Conservation (phyloP, 148 eudicot species). For the Drosera capensis region DNA sequence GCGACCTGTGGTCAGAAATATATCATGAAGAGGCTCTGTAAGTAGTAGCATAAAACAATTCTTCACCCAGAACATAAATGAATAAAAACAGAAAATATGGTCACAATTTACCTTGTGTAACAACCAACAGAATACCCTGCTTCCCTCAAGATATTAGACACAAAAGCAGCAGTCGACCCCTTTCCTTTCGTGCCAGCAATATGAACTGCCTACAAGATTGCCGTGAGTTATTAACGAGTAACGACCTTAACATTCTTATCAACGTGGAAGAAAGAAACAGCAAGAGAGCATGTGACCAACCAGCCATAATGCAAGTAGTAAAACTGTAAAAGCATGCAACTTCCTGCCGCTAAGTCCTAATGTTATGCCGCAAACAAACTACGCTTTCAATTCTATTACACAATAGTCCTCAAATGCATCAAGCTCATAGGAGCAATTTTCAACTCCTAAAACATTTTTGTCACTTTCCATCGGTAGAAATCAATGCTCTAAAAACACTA, state of each 20-base stretch:
- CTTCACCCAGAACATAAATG: background rate
- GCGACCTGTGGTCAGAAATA: constrained; percentile 8
- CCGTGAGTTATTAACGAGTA: background rate
- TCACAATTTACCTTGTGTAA: constrained; percentile 48
- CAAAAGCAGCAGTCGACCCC: constrained; percentile 89
- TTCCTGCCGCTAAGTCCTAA: no score
- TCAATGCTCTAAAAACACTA: no score
- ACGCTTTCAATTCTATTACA: no score
- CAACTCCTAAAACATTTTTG: no score
- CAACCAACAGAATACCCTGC: constrained; percentile 90
- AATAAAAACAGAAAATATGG: background rate
- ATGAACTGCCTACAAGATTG: constrained; percentile 53
- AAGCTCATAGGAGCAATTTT: no score
- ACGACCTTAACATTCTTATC: background rate
- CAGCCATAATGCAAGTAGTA: no score
- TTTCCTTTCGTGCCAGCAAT: constrained; percentile 97
- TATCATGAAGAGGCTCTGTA: background rate
- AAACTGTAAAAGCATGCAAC: no score
- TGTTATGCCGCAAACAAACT: no score
- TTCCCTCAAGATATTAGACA: constrained; percentile 73
- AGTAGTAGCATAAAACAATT: background rate
- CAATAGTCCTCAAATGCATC: no score
- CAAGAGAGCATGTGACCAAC: background rate
- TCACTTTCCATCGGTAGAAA: no score
- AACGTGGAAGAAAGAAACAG: background rate